These are phyloP conservation scores for sorghum (Sorghum bicolor) DNA, from an alignment of 176 grass and related monocot species.

Conservation along the genomic window Sorghum_bicolor_NCBIv3 NC_012873.2:56382001-56382500, in stretches of 20 bases:
- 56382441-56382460: constrained; percentile 93
- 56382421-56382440: constrained; percentile 86
- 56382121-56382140: constrained; percentile 4
- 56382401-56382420: constrained; percentile 83
- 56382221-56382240: neutral
- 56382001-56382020: neutral
- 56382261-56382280: neutral
- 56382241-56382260: neutral
- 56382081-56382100: constrained; percentile 1
- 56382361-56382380: constrained; percentile 6
- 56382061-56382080: neutral
- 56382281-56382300: neutral
- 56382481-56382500: constrained; percentile 59
- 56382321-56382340: neutral
- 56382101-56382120: neutral
- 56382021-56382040: neutral
- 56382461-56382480: constrained; percentile 59
- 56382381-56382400: constrained; percentile 16
- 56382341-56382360: neutral
- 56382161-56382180: neutral
- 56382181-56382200: constrained; percentile 3
- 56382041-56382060: neutral
- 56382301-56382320: neutral
- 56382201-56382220: constrained; percentile 8
- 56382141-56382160: neutral